A percentile compares a stretch with the other conserved stretches of the same genome.
phyloP scores from a whole-genome alignment of 208 protist genomes.

The Phytomonas francai region DNA sequence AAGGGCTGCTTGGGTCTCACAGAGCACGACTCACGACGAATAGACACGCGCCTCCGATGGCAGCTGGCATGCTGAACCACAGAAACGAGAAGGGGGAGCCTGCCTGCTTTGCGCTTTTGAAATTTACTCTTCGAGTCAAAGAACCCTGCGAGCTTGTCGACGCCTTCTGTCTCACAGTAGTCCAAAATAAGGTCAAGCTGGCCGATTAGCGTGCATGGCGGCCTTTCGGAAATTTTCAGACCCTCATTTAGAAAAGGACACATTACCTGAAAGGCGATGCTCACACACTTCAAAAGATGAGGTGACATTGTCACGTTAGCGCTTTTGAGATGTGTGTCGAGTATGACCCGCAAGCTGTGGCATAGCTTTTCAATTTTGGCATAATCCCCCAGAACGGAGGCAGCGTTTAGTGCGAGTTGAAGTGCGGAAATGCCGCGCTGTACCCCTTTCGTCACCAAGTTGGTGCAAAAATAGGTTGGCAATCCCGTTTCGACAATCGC shows the following conservation, averaged over 20 bases:
- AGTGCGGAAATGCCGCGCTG: neutral
- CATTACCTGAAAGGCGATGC: neutral
- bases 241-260: neutral
- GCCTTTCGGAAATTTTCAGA: neutral
- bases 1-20: neutral
- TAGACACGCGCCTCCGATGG: neutral
- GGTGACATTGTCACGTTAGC: neutral
- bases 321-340: neutral
- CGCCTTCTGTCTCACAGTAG: neutral
- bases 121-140: neutral
- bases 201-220: neutral
- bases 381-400: neutral
- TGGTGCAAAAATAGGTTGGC: neutral
- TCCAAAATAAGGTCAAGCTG: neutral
- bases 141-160: neutral
- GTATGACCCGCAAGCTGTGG: neutral
- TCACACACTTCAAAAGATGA: neutral
- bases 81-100: neutral
- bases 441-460: neutral
- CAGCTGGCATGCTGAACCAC: neutral
- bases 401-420: neutral
- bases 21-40: neutral
- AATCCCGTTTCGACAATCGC: neutral
- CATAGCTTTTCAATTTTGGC: neutral
- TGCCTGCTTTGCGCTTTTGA: neutral